A percentile compares a stretch with the other conserved stretches of the same genome.
phyloP scores from a whole-genome alignment of 2,329 filamentous ascomycete species.

The Fusarium pseudocircinatum region DNA sequence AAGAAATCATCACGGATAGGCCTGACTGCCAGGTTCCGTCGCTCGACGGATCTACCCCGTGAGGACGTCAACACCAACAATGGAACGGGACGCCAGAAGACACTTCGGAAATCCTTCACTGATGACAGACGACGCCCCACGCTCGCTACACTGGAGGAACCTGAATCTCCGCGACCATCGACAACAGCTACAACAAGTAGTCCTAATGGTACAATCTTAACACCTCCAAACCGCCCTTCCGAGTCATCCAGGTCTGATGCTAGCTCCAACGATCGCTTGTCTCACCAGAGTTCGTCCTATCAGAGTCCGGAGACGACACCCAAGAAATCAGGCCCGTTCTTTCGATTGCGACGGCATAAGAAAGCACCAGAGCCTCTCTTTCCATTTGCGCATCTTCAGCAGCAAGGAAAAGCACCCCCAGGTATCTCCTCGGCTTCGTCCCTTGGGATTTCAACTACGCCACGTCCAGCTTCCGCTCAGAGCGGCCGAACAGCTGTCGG shows the following conservation, averaged over 20 bases:
- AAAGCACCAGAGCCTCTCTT: conserved; percentile 82
- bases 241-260: conserved; percentile 92
- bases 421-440: conserved; percentile 55
- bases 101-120: conserved; percentile 57
- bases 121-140: conserved; percentile 46
- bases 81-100: conserved; percentile 29
- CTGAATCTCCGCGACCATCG: conserved; percentile 49
- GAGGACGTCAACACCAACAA: conserved; percentile 40
- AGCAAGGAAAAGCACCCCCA: conserved; percentile 62
- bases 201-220: conserved; percentile 57
- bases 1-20: conserved; percentile 67
- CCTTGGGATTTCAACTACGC: conserved; percentile 48
- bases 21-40: conserved; percentile 62
- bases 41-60: conserved; percentile 59
- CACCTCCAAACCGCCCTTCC: conserved; percentile 56
- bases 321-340: conserved; percentile 77
- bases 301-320: conserved; percentile 69
- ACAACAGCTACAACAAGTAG: conserved; percentile 40
- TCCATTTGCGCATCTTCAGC: conserved; percentile 84
- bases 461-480: conserved; percentile 50
- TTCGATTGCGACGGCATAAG: conserved; percentile 80
- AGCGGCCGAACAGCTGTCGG: conserved; percentile 41
- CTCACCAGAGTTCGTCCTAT: conserved; percentile 64
- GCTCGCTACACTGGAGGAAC: conserved; percentile 65
- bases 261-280: conserved; percentile 74